Evolutionary conservation across 345 rosid genomes (phyloP).

Genomic region (Ceriops decandra): DNA sequence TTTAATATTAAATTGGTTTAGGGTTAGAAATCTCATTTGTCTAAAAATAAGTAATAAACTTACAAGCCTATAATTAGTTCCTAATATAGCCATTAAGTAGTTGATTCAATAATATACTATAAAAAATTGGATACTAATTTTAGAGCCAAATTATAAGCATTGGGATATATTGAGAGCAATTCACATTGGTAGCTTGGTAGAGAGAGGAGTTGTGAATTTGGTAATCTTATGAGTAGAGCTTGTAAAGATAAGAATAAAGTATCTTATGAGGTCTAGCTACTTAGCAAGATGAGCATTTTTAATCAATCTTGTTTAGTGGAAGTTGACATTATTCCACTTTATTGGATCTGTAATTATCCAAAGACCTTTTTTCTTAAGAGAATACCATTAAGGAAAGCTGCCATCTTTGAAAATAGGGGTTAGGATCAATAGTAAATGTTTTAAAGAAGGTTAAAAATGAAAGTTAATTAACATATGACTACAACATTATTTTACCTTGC

Average conservation of each 20-base stretch:
- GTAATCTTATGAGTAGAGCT: conserved; percentile 39
- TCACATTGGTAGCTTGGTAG: conserved; percentile 51
- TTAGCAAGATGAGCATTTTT: conserved; percentile 62
- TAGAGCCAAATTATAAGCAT: conserved; percentile 30
- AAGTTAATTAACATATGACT: conserved; percentile 69
- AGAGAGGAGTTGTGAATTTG: conserved; percentile 51
- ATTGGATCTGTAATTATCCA: conserved; percentile 38
- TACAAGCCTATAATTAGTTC: neutral
- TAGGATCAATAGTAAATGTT: conserved; percentile 42
- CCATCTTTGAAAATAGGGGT: conserved; percentile 49
- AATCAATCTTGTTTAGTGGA: conserved; percentile 68
- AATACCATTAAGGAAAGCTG: conserved; percentile 61
- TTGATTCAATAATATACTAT: conserved; percentile 29
- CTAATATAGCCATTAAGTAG: neutral
- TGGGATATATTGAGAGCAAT: conserved; percentile 32
- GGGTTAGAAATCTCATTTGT: neutral
- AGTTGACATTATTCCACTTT: conserved; percentile 49
- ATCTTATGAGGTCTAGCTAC: conserved; percentile 57
- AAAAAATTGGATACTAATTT: conserved; percentile 35
- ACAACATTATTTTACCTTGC: conserved; percentile 64
- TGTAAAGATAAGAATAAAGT: conserved; percentile 43
- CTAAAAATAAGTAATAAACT: neutral
- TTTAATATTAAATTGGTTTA: neutral
- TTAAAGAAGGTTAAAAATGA: conserved; percentile 36
- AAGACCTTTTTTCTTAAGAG: conserved; percentile 46